Base-by-base conservation (phyloP, 2,329 filamentous ascomycete species). In the Didymellaceae sp. region DNA sequence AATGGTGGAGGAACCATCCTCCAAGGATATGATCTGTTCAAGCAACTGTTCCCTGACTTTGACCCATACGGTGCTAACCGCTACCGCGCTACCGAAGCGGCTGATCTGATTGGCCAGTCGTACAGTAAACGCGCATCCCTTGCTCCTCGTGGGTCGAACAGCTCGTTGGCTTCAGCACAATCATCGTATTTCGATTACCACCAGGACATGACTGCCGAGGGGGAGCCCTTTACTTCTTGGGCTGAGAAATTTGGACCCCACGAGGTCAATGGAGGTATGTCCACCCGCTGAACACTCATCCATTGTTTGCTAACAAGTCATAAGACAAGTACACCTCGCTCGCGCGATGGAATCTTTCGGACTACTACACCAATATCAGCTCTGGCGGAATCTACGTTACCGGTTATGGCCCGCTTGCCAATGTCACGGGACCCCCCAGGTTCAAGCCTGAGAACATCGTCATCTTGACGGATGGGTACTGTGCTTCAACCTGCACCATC, bases 21-120 rank as follows among this genome's bases (percentile, higher is more conserved):
- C 11, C 78, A 82, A 32, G 84, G 82, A 8, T 84, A 83, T 47
- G 84, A 86, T 59, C 74, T 87, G 49, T 86, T 86, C 73, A 80
- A 81, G 44, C 74, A 80, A 68, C 71, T 85, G 1, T 81, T 83
- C 69, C 82, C 82, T 0, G 66, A 75, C 5, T 66, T 77, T 4
- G 68, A 78, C 6, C 76, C 76, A 1, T 82, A 79, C 52, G 79
- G 78, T n/a, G 80, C 77, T 3, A 70, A 65, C 30, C 80, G 83
- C 14, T 75, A 82, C 61, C 76, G 82, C n/a, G 76, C 79, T 5
- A 70, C 74, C 28, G 76, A 81, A 42, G 74, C 75, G 16, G 62
- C 78, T 21, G 70, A 77, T 33, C 63, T 78, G 14, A 74, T 83
- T 8, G 70, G 79, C 55, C 54, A 76, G 58, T 55, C 76, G 5